Evolutionary conservation across 1,284 basidiomycete species (phyloP), one percentile per base, ranked within the genome.

Genomic region (Stereum hirsutum): DNA sequence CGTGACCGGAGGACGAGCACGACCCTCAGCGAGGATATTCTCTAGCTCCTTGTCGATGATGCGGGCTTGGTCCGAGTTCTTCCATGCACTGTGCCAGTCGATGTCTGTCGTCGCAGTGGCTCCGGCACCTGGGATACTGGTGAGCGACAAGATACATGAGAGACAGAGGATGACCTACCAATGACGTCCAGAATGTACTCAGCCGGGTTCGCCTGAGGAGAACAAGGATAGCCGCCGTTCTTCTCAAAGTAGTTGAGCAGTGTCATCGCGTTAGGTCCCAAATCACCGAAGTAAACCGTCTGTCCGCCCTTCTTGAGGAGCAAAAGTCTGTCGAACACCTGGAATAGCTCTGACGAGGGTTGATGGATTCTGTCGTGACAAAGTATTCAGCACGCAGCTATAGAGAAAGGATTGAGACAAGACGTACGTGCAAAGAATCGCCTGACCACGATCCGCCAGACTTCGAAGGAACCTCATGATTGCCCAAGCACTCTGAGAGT

Each of bases 391-490:
- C 14, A 8, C 31, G 10, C 6, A 31, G 15, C 17, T 30, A 32
- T 20, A 11, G 10, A 23, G 32, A 34, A 19, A 21, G 26, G 5
- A 23, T 20, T 3, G 42, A 43, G 12, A 6, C 7, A 27, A 24
- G 6, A 50, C 54, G 25, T 39, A 58, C 69, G 79, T 82, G 74
- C 80, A 83, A 12, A 87, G 63, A 47, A 85, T 83, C 6, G 80
- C 78, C 62, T 84, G 81, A 17, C 92, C 92, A 47, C 79, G 81
- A 49, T 87, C 74, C 8, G 91, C 85, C n/a, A 94, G 73, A 48
- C 82, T 78, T 4, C 83, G 74, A 40, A 94, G 68, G 57, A 94
- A 41, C 2, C 4, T 30, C 26, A 41, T 21, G 39, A 41, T 41
- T 6, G 39, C 39, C 39, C 39, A 41, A 14, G 39, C 39, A 17